phyloP scores from a whole-genome alignment of 345 rosid species.

The Clarkia xantiana region DNA sequence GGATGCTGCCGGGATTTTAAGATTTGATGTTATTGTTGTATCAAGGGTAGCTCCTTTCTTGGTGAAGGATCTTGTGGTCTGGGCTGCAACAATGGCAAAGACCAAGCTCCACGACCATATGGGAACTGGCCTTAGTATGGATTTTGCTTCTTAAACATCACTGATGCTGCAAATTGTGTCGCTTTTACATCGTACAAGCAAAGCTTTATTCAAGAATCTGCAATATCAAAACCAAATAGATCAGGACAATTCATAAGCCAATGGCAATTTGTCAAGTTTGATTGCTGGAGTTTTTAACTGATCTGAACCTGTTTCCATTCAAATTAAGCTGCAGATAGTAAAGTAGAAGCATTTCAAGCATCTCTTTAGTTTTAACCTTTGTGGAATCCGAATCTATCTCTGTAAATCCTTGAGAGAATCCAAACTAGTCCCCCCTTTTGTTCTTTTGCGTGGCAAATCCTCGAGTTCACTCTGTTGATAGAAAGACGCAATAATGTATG shows the following conservation, averaged over 20 bases:
- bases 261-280: too few species aligned
- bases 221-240: constrained; percentile 2
- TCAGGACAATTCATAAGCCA: neutral
- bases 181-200: constrained; percentile 15
- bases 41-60: constrained; percentile 52
- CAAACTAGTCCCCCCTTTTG: too few species aligned
- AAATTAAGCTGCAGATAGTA: too few species aligned
- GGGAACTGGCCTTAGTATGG: constrained; percentile 28
- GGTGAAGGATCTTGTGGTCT: constrained; percentile 41
- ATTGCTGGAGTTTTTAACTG: too few species aligned
- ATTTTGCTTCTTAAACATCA: constrained; percentile 45
- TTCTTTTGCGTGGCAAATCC: too few species aligned
- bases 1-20: constrained; percentile 42
- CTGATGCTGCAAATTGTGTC: constrained; percentile 10
- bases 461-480: too few species aligned
- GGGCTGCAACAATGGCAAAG: constrained; percentile 37
- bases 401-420: too few species aligned
- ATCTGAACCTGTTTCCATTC: too few species aligned
- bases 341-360: too few species aligned
- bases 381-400: too few species aligned
- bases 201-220: constrained; percentile 47
- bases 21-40: constrained; percentile 22
- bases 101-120: constrained; percentile 37
- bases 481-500: too few species aligned
- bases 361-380: too few species aligned